Percentiles rank a stretch among this genome's conserved stretches.
Conservation (phyloP, 768 basidiomycete species). For the Phaffia tasmanica region DNA sequence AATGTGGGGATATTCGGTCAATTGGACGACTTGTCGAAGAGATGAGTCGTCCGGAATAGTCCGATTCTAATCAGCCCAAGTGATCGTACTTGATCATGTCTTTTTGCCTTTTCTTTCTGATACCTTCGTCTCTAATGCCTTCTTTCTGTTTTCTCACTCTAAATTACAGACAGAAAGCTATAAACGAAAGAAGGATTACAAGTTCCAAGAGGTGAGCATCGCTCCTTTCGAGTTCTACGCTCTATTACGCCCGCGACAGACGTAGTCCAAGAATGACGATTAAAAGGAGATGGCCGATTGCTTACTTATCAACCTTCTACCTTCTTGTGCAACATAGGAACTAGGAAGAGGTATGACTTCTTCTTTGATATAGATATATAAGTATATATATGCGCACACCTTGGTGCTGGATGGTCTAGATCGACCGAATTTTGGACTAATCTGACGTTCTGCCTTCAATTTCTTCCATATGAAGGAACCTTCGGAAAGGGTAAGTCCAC, state of each 20-base stretch:
- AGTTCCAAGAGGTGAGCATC: conserved; percentile 11
- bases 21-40: too few species aligned
- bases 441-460: neutral
- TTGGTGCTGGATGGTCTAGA: too few species aligned
- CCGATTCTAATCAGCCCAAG: too few species aligned
- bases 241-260: neutral
- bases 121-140: too few species aligned
- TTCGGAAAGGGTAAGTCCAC: conserved; percentile 7
- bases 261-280: neutral
- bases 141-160: too few species aligned
- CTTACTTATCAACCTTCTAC: neutral
- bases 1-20: too few species aligned
- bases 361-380: too few species aligned
- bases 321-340: neutral
- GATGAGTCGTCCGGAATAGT: too few species aligned
- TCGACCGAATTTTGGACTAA: neutral
- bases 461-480: neutral
- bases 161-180: conserved; percentile 11
- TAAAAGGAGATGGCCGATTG: neutral
- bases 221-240: neutral
- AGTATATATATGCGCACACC: too few species aligned
- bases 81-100: neutral
- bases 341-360: conserved; percentile 11
- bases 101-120: neutral
- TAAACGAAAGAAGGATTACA: conserved; percentile 21